These are phyloP conservation scores for Camelina hispida DNA, from an alignment of 345 rosid species.

Conservation along the genomic window DNA sequence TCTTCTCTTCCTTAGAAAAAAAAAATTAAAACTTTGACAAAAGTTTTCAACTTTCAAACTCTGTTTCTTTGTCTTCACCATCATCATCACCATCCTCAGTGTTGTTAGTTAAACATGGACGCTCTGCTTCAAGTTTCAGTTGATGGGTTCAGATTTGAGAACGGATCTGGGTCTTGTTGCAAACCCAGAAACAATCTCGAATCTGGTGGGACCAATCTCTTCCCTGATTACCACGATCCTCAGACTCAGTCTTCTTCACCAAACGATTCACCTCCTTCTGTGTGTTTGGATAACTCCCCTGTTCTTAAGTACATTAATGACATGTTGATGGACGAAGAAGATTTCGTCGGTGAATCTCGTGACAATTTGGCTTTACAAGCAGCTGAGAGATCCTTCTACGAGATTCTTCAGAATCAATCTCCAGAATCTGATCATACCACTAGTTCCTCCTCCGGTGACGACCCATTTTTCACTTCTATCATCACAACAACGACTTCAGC, in stretches of 20 bases:
- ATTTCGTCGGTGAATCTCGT: constrained; percentile 52
- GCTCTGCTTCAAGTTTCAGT: constrained; percentile 29
- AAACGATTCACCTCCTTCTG: constrained; percentile 16
- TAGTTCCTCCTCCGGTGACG: constrained; percentile 27
- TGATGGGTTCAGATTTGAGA: constrained; percentile 38
- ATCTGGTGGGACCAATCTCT: constrained; percentile 20
- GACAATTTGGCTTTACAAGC: constrained; percentile 63
- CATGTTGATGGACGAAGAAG: constrained; percentile 77
- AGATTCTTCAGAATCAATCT: constrained; percentile 54
- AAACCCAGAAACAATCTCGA: constrained; percentile 38
- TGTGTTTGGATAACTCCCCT: constrained; percentile 39
- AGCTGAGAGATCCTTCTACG: constrained; percentile 70
- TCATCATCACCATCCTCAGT: neutral
- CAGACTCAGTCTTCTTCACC: constrained; percentile 30
- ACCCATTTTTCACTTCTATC: neutral
- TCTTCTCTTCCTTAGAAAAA: constrained; percentile 5
- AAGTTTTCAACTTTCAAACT: constrained; percentile 2
- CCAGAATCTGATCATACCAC: constrained; percentile 57
- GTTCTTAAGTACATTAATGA: constrained; percentile 66
- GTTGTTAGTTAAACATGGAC: constrained; percentile 26
- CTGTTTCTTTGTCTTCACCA: neutral
- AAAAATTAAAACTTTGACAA: neutral
- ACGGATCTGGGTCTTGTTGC: constrained; percentile 41
- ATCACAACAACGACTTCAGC: neutral
- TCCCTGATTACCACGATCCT: neutral